Percentiles rank a stretch among this genome's conserved stretches.
phyloP scores from a whole-genome alignment of 495 filamentous ascomycete species.

The Neurospora terricola region DNA sequence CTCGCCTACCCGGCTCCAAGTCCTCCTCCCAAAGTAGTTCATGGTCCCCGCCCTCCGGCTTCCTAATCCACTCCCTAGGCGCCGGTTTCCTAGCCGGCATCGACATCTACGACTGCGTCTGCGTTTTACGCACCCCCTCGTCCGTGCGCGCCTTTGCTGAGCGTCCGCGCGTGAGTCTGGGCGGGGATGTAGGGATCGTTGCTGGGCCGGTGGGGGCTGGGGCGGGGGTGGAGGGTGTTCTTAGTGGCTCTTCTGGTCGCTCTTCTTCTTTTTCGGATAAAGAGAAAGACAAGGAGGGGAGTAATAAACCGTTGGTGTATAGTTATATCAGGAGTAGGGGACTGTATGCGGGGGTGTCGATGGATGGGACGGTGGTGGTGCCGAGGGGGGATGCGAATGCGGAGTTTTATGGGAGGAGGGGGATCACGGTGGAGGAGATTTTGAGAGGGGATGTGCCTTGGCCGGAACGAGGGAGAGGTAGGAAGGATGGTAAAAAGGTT shows the following conservation, averaged over 20 bases:
- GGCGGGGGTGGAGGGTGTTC: slow-evolving; percentile 33
- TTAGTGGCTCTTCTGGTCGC: not conserved
- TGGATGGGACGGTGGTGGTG: slow-evolving; percentile 67
- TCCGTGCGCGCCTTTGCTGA: slow-evolving; percentile 64
- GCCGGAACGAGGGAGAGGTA: not conserved
- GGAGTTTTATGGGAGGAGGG: slow-evolving; percentile 54
- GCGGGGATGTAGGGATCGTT: slow-evolving; percentile 61
- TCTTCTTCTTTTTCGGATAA: not conserved
- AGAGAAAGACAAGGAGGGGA: slow-evolving; percentile 1
- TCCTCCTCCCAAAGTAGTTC: no score
- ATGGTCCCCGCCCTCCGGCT: slow-evolving; percentile 75
- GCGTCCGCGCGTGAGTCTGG: slow-evolving; percentile 56
- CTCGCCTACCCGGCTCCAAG: slow-evolving; percentile 33
- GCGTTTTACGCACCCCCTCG: slow-evolving; percentile 64
- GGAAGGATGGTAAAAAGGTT: slow-evolving; percentile 3
- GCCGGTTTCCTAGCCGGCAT: slow-evolving; percentile 70
- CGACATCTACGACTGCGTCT: slow-evolving; percentile 77
- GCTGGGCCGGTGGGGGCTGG: slow-evolving; percentile 68
- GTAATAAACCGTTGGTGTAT: slow-evolving; percentile 47
- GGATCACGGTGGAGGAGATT: slow-evolving; percentile 49
- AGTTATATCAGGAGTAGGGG: slow-evolving; percentile 73
- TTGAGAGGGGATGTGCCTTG: slow-evolving; percentile 47
- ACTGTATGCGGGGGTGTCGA: slow-evolving; percentile 63
- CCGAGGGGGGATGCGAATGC: slow-evolving; percentile 72
- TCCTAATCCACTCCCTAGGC: slow-evolving; percentile 65